These are phyloP conservation scores for Bipolaris victoriae DNA, from an alignment of 2,329 filamentous ascomycete genomes.

Conservation along the genomic window DNA sequence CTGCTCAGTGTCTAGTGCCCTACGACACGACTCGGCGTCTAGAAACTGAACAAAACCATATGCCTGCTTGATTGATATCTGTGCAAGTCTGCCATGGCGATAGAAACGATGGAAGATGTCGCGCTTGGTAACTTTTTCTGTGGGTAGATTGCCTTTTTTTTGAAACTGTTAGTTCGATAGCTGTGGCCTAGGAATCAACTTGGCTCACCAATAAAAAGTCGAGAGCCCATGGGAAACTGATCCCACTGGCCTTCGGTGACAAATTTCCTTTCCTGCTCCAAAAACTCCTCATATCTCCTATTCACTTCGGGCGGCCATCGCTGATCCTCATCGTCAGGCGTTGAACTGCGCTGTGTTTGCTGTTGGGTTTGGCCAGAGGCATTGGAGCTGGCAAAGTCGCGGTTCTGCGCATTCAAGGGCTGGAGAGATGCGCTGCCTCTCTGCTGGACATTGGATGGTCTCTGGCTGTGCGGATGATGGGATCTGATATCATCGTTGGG, in stretches of 20 bases:
- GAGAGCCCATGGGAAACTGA: constrained; percentile 75
- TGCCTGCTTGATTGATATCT: constrained; percentile 94
- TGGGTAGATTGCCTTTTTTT: constrained; percentile 81
- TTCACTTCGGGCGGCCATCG: constrained; percentile 65
- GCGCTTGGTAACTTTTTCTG: constrained; percentile 89
- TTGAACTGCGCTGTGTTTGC: constrained; percentile 32
- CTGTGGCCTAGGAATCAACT: neutral
- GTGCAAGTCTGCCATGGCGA: constrained; percentile 82
- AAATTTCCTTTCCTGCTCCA: constrained; percentile 74
- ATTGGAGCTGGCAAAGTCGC: constrained; percentile 32
- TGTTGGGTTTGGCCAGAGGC: constrained; percentile 38
- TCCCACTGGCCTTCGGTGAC: constrained; percentile 83
- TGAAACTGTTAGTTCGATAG: constrained; percentile 18
- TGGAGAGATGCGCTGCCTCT: constrained; percentile 34
- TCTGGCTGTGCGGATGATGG: constrained; percentile 57
- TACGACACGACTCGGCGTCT: constrained; percentile 72
- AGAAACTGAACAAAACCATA: constrained; percentile 98
- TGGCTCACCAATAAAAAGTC: constrained; percentile 77
- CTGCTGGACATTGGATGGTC: constrained; percentile 44
- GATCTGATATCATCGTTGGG: constrained; percentile 57
- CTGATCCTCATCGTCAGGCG: constrained; percentile 54
- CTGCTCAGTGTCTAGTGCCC: constrained; percentile 78
- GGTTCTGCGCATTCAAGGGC: constrained; percentile 30
- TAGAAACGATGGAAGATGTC: constrained; percentile 94
- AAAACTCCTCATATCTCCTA: constrained; percentile 73